Percentiles rank a stretch among this genome's conserved stretches.
These are phyloP conservation scores for Ploettnerulaceae sp. DNA, from an alignment of 2,329 filamentous ascomycete genomes.

Conservation along the genomic window DNA sequence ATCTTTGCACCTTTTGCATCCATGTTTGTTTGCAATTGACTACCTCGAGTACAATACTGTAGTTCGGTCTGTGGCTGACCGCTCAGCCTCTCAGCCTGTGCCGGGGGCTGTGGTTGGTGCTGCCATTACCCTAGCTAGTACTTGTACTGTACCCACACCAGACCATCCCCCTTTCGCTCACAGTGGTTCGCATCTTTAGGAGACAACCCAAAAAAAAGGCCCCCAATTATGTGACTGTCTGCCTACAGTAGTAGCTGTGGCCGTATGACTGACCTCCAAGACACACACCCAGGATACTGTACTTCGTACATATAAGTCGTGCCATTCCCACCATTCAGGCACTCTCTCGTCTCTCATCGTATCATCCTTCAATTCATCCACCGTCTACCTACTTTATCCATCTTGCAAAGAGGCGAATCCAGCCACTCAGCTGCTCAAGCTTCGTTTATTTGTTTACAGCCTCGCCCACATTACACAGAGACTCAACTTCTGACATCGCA, in stretches of 20 bases:
- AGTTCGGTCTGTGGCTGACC: conserved; percentile 15
- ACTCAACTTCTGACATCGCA: conserved; percentile 3
- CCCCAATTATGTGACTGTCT: conserved; percentile 8
- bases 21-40: too few relatives aligned
- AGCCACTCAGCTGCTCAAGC: conserved; percentile 10
- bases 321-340: conserved; percentile 18
- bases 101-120: conserved; percentile 14
- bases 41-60: not conserved
- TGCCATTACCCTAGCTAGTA: too few relatives aligned
- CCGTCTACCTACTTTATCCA: not conserved
- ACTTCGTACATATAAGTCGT: conserved; percentile 17
- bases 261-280: conserved; percentile 17
- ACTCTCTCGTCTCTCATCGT: conserved; percentile 15
- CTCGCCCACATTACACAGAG: conserved; percentile 6
- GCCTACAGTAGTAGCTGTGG: conserved; percentile 7
- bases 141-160: not conserved
- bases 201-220: not conserved
- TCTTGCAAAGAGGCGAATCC: conserved; percentile 21
- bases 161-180: not conserved
- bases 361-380: conserved; percentile 2
- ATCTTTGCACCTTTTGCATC: too few relatives aligned
- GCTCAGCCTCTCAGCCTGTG: conserved; percentile 16
- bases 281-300: not conserved
- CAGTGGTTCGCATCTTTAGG: conserved; percentile 6
- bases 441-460: conserved; percentile 3